These are phyloP conservation scores for Kandelia obovata DNA, from an alignment of 345 rosid genomes.

Conservation along the genomic window DNA sequence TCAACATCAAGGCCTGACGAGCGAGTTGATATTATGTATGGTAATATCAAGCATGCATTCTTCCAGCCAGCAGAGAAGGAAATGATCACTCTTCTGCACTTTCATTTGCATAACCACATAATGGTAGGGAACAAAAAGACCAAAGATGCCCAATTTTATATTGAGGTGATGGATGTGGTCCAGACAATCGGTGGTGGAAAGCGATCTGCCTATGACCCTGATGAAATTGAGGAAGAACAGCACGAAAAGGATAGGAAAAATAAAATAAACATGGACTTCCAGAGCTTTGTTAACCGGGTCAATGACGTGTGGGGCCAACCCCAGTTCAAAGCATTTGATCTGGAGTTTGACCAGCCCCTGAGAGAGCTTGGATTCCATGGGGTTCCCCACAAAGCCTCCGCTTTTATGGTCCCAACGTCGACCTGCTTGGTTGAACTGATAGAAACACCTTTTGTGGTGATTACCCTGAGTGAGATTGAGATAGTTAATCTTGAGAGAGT, in stretches of 20 bases:
- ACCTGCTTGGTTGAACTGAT: conserved; percentile 85
- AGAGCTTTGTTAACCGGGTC: conserved; percentile 73
- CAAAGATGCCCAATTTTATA: conserved; percentile 86
- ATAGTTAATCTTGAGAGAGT: conserved; percentile 95
- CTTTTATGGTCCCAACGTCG: conserved; percentile 84
- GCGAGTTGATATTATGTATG: conserved; percentile 81
- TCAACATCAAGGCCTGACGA: conserved; percentile 76
- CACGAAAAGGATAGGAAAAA: conserved; percentile 83
- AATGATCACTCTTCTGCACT: conserved; percentile 83
- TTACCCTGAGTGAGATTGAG: conserved; percentile 86
- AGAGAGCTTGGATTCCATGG: conserved; percentile 96
- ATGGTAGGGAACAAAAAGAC: conserved; percentile 95
- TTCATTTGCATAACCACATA: conserved; percentile 88
- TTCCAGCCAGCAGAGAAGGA: conserved; percentile 97
- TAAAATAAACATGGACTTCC: conserved; percentile 82
- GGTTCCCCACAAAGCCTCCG: conserved; percentile 73
- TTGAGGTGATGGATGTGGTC: conserved; percentile 92
- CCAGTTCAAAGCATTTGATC: conserved; percentile 69
- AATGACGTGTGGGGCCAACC: conserved; percentile 89
- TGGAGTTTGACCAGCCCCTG: conserved; percentile 93
- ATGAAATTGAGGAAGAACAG: conserved; percentile 91
- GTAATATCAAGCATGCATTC: conserved; percentile 80
- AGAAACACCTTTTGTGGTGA: conserved; percentile 78
- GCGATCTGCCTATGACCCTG: conserved; percentile 95
- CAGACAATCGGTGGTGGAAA: conserved; percentile 86